Evolutionary conservation across 2,329 filamentous ascomycete species (phyloP), one percentile per base, ranked within the genome.

Genomic region (Hypoxylon sp.): DNA sequence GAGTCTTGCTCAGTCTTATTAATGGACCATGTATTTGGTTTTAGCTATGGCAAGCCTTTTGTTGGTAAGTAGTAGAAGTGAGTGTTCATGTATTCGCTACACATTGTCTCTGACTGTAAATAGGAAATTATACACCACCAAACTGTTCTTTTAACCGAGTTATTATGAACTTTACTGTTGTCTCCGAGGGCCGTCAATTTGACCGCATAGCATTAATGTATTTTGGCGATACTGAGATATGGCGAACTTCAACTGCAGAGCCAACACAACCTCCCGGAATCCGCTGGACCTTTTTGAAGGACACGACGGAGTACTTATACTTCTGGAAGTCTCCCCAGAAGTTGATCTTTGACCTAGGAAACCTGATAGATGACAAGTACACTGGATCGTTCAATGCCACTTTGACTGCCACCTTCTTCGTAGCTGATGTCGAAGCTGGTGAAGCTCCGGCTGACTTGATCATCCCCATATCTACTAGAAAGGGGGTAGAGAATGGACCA

Each of bases 231-330:
- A 85, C 84, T 11, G 90, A 92, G 76, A 82, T 92, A 0, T 91
- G 88, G 77, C 82, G 90, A 14, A 91, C 89, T 3, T 91, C 88
- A 13, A 92, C 90, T 2, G 88, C 89, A 3, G 90, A 92, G 75
- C 90, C 90, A 2, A 90, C 87, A 0, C 68, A 46, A 25, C 61
- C 76, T 1, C 81, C 81, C 64, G 89, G 89, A 1, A 91, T 92
- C 55, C 77, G 82, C 19, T 91, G 87, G 86, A 87, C 84, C 0
- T 91, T 90, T 68, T 78, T 86, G 45, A 92, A 91, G 76, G 89
- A 92, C 67, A 87, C 91, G 85, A 87, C 87, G 3, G 83, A 84
- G 63, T 90, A 86, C 69, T 79, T 87, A 36, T 79, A 84, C 10
- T 77, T 91, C 21, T 89, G 90, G 82, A 85, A 84, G 59, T 75